Percentiles rank a stretch among this genome's conserved stretches.
These are phyloP conservation scores for Cinnamomum micranthum DNA, from an alignment of 164 flowering plant species.

Conservation along the genomic window DNA sequence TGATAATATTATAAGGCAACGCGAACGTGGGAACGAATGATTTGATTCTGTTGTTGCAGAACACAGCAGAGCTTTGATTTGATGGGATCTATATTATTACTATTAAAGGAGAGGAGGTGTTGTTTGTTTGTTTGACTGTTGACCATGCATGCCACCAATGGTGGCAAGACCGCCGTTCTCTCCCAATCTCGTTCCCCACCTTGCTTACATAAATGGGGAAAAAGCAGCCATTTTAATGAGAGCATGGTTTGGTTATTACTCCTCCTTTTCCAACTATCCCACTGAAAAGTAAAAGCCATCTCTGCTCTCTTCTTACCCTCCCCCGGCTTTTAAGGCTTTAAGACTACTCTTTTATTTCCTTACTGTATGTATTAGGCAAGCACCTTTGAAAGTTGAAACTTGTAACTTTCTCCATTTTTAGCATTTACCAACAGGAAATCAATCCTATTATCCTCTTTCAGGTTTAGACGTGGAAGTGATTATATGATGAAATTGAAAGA, in stretches of 20 bases:
- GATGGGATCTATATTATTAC: not conserved
- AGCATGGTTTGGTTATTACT: not conserved
- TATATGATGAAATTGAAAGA: too few relatives aligned
- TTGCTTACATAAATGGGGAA: conserved; percentile 1
- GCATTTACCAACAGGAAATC: not conserved
- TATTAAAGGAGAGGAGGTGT: not conserved
- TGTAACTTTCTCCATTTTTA: not conserved
- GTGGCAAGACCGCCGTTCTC: not conserved
- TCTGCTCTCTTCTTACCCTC: not conserved
- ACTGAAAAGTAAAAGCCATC: not conserved
- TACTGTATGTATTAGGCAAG: not conserved
- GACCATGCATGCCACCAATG: not conserved
- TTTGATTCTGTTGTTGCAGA: not conserved
- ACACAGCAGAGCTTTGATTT: not conserved
- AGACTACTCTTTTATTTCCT: too few relatives aligned
- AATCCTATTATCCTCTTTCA: not conserved
- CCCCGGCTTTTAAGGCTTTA: not conserved
- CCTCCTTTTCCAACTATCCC: not conserved
- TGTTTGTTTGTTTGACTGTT: not conserved
- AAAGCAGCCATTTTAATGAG: not conserved
- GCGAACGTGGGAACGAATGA: not conserved
- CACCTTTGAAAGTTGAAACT: not conserved
- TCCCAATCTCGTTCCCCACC: conserved; percentile 3
- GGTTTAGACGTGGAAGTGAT: too few relatives aligned
- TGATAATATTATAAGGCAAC: not conserved